Evolutionary conservation across 202 grass and related monocot species (phyloP), one percentile per base, ranked within the genome.

Genomic region (Schoenoplectus triqueter): DNA sequence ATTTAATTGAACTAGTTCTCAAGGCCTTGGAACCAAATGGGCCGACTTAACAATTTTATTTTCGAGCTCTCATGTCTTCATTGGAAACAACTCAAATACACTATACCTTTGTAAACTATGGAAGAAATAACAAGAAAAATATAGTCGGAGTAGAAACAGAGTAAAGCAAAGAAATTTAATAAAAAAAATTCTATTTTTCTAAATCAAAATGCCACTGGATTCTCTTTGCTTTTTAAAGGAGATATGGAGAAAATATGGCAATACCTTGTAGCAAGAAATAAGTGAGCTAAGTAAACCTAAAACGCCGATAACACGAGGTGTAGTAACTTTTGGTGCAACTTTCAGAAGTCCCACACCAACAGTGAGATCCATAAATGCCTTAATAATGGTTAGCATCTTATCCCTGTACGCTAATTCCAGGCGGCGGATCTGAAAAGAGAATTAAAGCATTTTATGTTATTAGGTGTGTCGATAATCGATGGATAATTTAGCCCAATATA

Each of bases 191-290:
- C 31, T 9, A 45, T 57, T n/a, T 78, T 59, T 13, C 22, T 78
- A 10, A 59, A 73, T 20, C 70, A 73, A 73, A 55, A 44, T 60
- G 13, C 5, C 6, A 15, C 39, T 59, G 61, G 31, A 78, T 44
- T 78, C 3, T 78, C 31, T 57, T 56, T 22, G 31, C 31, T 77
- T 8, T 77, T 18, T 81, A 13, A 39, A 51, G 45, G 18, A 6
- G 31, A 31, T 15, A 57, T 70, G 55, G 19, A 6, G 68, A 51
- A 57, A 45, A 69, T 2, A 83, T 59, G 65, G 52, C 42, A 55
- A 31, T 71, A 83, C 81, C 81, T 69, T 83, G 81, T 83, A 83
- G 48, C 81, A 83, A 71, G 81, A 83, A 70, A 83, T 71, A 83
- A 83, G 81, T 41, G 81, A 83, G 66, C 81, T 83, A 83, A 83